Evolutionary conservation across 2,329 filamentous ascomycete genomes (phyloP).

Genomic region (Fusarium falciforme): DNA sequence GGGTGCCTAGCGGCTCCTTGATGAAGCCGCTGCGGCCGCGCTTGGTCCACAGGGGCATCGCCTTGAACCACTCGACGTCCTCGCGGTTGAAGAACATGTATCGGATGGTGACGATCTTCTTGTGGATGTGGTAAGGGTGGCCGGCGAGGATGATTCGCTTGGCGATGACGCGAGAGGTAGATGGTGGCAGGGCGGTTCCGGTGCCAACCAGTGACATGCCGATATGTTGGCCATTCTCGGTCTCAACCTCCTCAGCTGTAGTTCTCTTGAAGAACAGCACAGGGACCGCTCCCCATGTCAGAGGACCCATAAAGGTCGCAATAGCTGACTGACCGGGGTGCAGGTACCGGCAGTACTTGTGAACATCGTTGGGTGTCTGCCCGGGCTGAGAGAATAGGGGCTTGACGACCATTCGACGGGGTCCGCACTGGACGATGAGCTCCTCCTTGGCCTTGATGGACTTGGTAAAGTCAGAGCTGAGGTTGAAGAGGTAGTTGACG

Average conservation of each 20-base stretch:
- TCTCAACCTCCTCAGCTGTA: constrained; percentile 54
- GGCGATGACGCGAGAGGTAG: constrained; percentile 82
- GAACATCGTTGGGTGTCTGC: constrained; percentile 93
- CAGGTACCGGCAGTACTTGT: constrained; percentile 94
- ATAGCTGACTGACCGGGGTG: constrained; percentile 92
- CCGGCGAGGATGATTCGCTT: constrained; percentile 95
- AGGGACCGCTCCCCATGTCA: constrained; percentile 94
- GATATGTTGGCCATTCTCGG: constrained; percentile 56
- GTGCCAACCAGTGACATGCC: constrained; percentile 82
- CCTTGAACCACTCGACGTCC: constrained; percentile 98
- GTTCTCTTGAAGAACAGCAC: constrained; percentile 85
- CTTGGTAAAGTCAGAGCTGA: constrained; percentile 79
- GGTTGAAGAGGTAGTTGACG: constrained; percentile 88
- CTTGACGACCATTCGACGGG: constrained; percentile 87
- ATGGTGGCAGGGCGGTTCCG: constrained; percentile 86
- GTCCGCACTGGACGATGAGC: constrained; percentile 89
- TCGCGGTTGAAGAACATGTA: constrained; percentile 99
- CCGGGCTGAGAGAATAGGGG: constrained; percentile 92
- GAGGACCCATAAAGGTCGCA: constrained; percentile 87
- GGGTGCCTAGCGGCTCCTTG: constrained; percentile 94
- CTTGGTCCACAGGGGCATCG: constrained; percentile 92
- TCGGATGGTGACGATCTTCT: constrained; percentile 93
- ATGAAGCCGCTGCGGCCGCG: constrained; percentile 89
- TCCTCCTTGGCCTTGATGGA: constrained; percentile 94
- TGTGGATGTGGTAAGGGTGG: constrained; percentile 99